phyloP scores from a whole-genome alignment of 1,139 yeast genomes.

The Geotrichum histeridarum region DNA sequence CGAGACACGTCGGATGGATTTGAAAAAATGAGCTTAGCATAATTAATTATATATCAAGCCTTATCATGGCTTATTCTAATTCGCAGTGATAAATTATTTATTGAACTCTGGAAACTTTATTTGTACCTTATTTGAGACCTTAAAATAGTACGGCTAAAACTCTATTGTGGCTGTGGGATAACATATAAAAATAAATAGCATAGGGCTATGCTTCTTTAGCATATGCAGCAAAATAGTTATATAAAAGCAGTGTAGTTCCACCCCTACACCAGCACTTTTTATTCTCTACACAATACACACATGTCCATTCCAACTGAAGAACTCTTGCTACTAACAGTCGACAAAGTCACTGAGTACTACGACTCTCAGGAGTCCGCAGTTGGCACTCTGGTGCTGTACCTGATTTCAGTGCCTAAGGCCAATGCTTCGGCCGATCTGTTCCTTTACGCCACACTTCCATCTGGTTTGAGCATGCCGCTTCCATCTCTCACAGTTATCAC shows the following conservation, averaged over 20 bases:
- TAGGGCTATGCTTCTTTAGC: too few relatives aligned
- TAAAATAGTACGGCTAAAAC: too few relatives aligned
- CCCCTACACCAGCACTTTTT: too few relatives aligned
- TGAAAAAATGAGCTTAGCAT: conserved; percentile 27
- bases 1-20: conserved; percentile 32
- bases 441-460: conserved; percentile 13
- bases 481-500: conserved; percentile 13
- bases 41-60: neutral
- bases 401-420: conserved; percentile 1
- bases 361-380: neutral
- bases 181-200: too few relatives aligned
- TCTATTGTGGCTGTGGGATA: too few relatives aligned
- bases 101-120: too few relatives aligned
- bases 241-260: too few relatives aligned
- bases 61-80: too few relatives aligned
- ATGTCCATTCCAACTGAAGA: conserved; percentile 3
- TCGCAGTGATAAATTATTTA: too few relatives aligned
- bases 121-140: too few relatives aligned
- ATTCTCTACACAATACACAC: neutral
- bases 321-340: conserved; percentile 7
- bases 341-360: conserved; percentile 16
- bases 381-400: conserved; percentile 10
- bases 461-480: conserved; percentile 7
- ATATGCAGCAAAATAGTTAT: too few relatives aligned
- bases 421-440: neutral